Percentiles rank a stretch among this genome's conserved stretches.
phyloP scores from a whole-genome alignment of 2,329 filamentous ascomycete species.

The Aspergillus fructus region DNA sequence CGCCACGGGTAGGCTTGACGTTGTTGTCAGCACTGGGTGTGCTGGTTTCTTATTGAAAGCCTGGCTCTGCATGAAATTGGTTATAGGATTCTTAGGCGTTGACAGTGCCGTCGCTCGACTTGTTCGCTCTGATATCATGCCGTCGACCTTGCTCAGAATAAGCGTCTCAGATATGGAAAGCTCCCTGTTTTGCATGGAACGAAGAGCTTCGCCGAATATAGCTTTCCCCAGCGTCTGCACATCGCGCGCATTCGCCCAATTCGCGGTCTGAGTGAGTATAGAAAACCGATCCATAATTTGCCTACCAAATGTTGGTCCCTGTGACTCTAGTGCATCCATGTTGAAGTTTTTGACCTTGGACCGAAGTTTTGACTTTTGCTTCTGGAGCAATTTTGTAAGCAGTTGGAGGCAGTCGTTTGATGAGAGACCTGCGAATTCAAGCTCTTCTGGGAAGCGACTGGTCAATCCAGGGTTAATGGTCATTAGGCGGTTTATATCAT shows the following conservation, averaged over 20 bases:
- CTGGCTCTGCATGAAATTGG: background rate
- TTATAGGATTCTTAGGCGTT: background rate
- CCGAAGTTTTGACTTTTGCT: slow-evolving; percentile 22
- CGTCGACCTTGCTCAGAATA: slow-evolving; percentile 14
- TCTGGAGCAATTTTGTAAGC: slow-evolving; percentile 38
- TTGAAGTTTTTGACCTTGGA: slow-evolving; percentile 19
- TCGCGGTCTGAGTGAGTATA: slow-evolving; percentile 42
- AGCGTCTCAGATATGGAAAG: slow-evolving; percentile 7
- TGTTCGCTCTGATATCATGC: slow-evolving; percentile 19
- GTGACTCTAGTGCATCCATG: slow-evolving; percentile 23
- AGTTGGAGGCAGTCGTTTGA: slow-evolving; percentile 47
- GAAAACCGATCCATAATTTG: slow-evolving; percentile 36
- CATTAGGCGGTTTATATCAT: slow-evolving; percentile 65
- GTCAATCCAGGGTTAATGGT: slow-evolving; percentile 61
- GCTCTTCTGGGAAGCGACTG: slow-evolving; percentile 62
- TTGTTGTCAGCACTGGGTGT: background rate
- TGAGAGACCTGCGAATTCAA: slow-evolving; percentile 55
- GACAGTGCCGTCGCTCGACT: background rate
- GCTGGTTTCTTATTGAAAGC: background rate
- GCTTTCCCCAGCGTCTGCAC: slow-evolving; percentile 54
- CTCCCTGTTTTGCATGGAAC: slow-evolving; percentile 9
- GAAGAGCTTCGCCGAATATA: slow-evolving; percentile 44
- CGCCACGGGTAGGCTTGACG: background rate
- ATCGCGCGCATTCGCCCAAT: slow-evolving; percentile 66
- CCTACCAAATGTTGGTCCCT: slow-evolving; percentile 16